Evolutionary conservation across 108 stramenopile genomes (phyloP), one percentile per base, ranked within the genome.

Genomic region (Pseudonitzschia multistriata): DNA sequence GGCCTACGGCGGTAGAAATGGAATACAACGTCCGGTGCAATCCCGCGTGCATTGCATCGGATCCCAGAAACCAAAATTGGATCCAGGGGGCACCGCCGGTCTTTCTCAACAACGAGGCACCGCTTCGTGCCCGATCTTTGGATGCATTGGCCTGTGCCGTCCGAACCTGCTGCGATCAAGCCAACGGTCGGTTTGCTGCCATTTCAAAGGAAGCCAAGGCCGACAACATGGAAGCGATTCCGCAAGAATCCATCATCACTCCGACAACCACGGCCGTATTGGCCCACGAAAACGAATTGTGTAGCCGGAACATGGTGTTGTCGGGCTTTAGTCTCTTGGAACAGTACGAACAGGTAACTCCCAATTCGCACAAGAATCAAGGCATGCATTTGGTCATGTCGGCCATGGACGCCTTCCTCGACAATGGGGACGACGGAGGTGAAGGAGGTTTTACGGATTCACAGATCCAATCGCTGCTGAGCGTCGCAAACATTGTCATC

Each of bases 81-180:
- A 88, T 91, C 47, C 92, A 94, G 77, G 92, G 93, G 52, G 83
- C 90, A 8, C 93, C 93, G 28, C 87, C 87, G 2, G 82, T 94
- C 17, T 94, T 88, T 67, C 78, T 94, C 31, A 90, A 91, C 79
- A 90, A 94, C 67, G 93, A 94, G 53, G 93, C 93, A n/a, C 79
- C 84, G 11, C 69, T 83, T 24, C 79, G 78, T 19, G 83, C 87
- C 53, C 83, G 93, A 29, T 84, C 89, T 24, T 59, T 94, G 30
- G 93, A 94, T 71, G 93, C 88, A 25, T 63, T 94, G 59, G 86
- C 90, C 30, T 94, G 90, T 66, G 93, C 90, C 13, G 77, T 94
- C 39, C 85, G 93, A 11, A 85, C 87, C 2, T 91, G 92, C 69
- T 91, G 89, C 71, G 92, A 94, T 74, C 89, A 89, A 71, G 92